A percentile compares a stretch with the other conserved stretches of the same genome.
Conservation (phyloP, 345 rosid species). For the Populus tremula region DNA sequence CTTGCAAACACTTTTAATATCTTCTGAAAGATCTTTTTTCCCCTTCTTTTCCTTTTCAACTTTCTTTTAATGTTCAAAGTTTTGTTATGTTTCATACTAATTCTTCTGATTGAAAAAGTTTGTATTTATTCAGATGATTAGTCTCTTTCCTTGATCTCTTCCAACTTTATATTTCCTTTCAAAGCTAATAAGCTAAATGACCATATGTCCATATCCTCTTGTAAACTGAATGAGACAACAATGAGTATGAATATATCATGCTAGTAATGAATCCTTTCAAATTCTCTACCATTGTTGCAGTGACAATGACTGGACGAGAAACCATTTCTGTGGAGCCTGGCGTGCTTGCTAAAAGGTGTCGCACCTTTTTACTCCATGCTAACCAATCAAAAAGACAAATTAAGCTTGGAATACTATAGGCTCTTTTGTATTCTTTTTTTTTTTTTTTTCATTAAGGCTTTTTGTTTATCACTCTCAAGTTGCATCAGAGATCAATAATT, state of each 20-base stretch:
- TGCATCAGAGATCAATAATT: too few species aligned
- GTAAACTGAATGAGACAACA: background rate
- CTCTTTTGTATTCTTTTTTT: too few species aligned
- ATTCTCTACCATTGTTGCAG: too few species aligned
- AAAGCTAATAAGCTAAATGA: background rate
- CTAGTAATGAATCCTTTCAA: too few species aligned
- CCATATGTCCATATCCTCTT: background rate
- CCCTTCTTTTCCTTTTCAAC: background rate
- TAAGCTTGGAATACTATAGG: too few species aligned
- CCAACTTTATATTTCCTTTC: background rate
- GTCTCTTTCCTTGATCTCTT: background rate
- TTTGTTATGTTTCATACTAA: background rate
- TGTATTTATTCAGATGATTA: background rate
- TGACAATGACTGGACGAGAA: too few species aligned
- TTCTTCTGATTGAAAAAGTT: background rate
- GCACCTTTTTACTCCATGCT: too few species aligned
- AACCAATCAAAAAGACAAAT: too few species aligned
- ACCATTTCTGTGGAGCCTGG: too few species aligned
- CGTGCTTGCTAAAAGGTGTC: too few species aligned
- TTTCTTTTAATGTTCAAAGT: background rate
- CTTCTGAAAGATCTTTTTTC: background rate
- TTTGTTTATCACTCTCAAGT: too few species aligned
- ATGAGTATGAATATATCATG: background rate
- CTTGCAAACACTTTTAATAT: conserved; percentile 31
- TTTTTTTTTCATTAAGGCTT: too few species aligned